Conservation (phyloP, 2,329 filamentous ascomycete species). For the Alternaria sp. region DNA sequence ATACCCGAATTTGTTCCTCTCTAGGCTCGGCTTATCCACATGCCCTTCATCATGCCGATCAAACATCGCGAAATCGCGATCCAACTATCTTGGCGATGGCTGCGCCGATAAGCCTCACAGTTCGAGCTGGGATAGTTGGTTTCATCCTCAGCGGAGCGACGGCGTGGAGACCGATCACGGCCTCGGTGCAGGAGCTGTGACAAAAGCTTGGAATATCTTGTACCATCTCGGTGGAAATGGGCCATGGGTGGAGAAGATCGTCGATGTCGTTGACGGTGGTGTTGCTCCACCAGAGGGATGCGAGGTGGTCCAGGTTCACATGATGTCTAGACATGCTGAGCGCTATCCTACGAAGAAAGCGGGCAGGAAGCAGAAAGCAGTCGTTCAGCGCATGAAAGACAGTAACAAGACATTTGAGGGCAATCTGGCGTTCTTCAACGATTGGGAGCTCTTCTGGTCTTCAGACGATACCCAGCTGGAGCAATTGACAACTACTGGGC, state of each 20-base stretch:
- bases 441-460: slow-evolving; percentile 62
- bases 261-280: slow-evolving; percentile 50
- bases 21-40: not conserved
- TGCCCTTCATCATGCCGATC: slow-evolving; percentile 5
- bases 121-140: slow-evolving; percentile 45
- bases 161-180: slow-evolving; percentile 8
- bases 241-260: slow-evolving; percentile 60
- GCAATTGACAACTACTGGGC: slow-evolving; percentile 62
- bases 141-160: slow-evolving; percentile 36
- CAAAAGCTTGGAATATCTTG: slow-evolving; percentile 56
- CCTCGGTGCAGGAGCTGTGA: slow-evolving; percentile 35
- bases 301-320: slow-evolving; percentile 63
- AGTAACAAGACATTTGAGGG: slow-evolving; percentile 54
- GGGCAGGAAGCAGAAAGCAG: slow-evolving; percentile 57
- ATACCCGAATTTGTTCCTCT: not conserved
- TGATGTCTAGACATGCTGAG: slow-evolving; percentile 66
- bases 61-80: slow-evolving; percentile 7
- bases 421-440: slow-evolving; percentile 61
- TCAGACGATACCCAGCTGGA: slow-evolving; percentile 54
- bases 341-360: slow-evolving; percentile 62
- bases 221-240: slow-evolving; percentile 63
- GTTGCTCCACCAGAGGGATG: slow-evolving; percentile 57
- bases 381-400: slow-evolving; percentile 56
- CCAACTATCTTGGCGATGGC: slow-evolving; percentile 32
- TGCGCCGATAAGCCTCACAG: slow-evolving; percentile 40